These are phyloP conservation scores for Penstemon barbatus DNA, from an alignment of 257 asterid species.

Conservation along the genomic window DNA sequence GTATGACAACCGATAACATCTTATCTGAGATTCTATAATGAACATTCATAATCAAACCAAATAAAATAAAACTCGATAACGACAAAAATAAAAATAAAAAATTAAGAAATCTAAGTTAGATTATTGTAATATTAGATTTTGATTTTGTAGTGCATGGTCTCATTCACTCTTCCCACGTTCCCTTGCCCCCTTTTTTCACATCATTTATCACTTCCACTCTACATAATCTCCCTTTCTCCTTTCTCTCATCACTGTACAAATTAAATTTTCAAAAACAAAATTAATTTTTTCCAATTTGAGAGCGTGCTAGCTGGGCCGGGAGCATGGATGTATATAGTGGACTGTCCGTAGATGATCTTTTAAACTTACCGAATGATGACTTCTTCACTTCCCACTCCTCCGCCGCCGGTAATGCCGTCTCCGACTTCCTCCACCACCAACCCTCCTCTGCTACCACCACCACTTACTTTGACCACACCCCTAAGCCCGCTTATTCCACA, in stretches of 20 bases:
- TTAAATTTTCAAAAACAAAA: not conserved
- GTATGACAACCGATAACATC: no score
- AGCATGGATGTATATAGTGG: slow-evolving; percentile 60
- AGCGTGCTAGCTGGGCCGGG: not conserved
- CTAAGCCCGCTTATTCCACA: slow-evolving; percentile 32
- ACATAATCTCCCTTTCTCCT: slow-evolving; percentile 28
- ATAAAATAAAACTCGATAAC: no score
- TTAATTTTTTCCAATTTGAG: no score
- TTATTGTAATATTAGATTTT: not conserved
- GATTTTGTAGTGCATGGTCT: slow-evolving; percentile 38
- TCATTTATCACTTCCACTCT: slow-evolving; percentile 46
- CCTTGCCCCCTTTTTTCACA: slow-evolving; percentile 45
- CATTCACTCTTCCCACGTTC: slow-evolving; percentile 49
- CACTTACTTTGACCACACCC: slow-evolving; percentile 21
- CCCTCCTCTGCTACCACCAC: slow-evolving; percentile 29
- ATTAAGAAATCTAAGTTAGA: not conserved
- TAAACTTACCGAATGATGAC: slow-evolving; percentile 60
- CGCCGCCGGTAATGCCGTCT: slow-evolving; percentile 33
- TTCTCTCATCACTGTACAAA: slow-evolving; percentile 20
- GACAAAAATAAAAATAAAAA: not conserved
- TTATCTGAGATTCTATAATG: no score
- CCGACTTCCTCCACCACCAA: slow-evolving; percentile 37
- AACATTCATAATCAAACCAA: no score
- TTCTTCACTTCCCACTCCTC: slow-evolving; percentile 39
- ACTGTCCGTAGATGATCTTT: slow-evolving; percentile 59